These are phyloP conservation scores for Domatiomyces catenatus DNA, from an alignment of 2,329 filamentous ascomycete genomes.

Conservation along the genomic window DNA sequence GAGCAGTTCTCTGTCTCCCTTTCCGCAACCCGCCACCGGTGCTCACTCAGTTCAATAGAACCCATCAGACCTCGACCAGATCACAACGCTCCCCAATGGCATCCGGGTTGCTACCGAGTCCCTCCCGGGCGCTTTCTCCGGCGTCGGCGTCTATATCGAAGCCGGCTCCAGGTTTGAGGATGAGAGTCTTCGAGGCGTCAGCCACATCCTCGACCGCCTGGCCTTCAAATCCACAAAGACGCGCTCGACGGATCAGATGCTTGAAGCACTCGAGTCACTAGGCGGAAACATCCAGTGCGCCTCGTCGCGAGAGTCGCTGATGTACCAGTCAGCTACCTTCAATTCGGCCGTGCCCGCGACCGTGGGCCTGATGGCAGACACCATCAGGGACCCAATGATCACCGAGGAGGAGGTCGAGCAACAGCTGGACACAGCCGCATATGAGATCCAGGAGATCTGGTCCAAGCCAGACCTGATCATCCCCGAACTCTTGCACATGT, in stretches of 20 bases:
- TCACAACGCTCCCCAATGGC: constrained; percentile 83
- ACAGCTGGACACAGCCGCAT: constrained; percentile 81
- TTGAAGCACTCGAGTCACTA: constrained; percentile 71
- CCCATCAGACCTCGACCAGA: constrained; percentile 68
- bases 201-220: constrained; percentile 87
- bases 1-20: not conserved
- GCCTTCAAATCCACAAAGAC: constrained; percentile 78
- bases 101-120: constrained; percentile 89
- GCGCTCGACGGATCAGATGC: constrained; percentile 64
- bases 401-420: constrained; percentile 74
- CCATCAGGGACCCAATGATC: constrained; percentile 70
- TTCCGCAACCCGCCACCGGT: not conserved
- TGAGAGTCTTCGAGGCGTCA: constrained; percentile 67
- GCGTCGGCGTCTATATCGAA: constrained; percentile 89
- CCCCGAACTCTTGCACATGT: constrained; percentile 87
- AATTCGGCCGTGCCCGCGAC: constrained; percentile 78
- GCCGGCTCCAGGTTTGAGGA: constrained; percentile 91
- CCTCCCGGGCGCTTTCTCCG: constrained; percentile 83
- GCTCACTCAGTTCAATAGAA: constrained; percentile 38
- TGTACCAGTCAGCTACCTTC: constrained; percentile 98
- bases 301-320: constrained; percentile 84
- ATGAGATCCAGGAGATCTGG: constrained; percentile 97
- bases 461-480: constrained; percentile 90
- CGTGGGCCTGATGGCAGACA: constrained; percentile 76
- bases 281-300: constrained; percentile 96